These are phyloP conservation scores for Coemansia sp. DNA, from an alignment of 192 early-diverging fungal species.

Conservation along the genomic window DNA sequence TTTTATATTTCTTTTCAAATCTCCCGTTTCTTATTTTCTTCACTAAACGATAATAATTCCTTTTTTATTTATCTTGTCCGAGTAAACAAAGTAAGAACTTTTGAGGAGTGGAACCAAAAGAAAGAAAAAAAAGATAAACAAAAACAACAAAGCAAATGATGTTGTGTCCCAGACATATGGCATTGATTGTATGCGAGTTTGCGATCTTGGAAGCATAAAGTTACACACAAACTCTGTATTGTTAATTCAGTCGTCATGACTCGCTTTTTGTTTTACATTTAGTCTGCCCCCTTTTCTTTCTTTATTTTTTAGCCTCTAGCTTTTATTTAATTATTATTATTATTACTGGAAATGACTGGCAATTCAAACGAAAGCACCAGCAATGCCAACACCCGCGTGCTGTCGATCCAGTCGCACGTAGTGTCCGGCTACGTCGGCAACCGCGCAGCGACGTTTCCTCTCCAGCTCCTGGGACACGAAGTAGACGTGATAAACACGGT, in stretches of 20 bases:
- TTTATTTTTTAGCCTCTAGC: neutral
- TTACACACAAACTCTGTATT: conserved; percentile 1
- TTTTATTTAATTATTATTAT: neutral
- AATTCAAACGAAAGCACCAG: conserved; percentile 1
- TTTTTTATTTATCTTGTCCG: neutral
- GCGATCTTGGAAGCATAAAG: neutral
- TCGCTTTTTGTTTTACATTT: neutral
- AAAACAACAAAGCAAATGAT: neutral
- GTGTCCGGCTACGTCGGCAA: conserved; percentile 75
- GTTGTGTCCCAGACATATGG: neutral
- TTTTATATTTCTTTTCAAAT: conserved; percentile 4
- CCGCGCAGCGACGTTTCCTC: conserved; percentile 89
- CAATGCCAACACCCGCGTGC: conserved; percentile 24
- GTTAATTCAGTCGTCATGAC: neutral
- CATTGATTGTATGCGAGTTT: neutral
- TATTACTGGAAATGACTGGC: neutral
- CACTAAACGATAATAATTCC: neutral
- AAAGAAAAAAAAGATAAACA: neutral
- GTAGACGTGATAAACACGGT: conserved; percentile 94
- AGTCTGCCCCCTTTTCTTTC: neutral
- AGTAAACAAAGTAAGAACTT: neutral
- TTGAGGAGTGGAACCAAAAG: neutral
- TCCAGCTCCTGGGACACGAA: conserved; percentile 87
- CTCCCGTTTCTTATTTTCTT: neutral
- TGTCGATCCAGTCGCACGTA: conserved; percentile 66